Evolutionary conservation across 768 basidiomycete species (phyloP).

Genomic region (Termitomyces bulborhizus): DNA sequence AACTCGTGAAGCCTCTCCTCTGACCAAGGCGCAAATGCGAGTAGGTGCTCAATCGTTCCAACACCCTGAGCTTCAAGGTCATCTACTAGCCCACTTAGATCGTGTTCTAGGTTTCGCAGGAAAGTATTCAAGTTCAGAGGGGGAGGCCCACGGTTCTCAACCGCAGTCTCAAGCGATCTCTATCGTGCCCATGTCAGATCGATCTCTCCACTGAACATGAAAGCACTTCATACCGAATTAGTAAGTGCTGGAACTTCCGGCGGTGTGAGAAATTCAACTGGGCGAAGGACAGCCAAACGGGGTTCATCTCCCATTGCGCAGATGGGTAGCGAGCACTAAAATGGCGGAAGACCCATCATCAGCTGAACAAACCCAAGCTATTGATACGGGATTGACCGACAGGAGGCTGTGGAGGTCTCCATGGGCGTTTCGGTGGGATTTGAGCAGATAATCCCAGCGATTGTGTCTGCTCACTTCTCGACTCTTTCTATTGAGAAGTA

Average conservation of each 20-base stretch:
- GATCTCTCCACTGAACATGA: not conserved
- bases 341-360: not conserved
- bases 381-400: not conserved
- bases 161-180: not conserved
- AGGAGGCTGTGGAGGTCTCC: not conserved
- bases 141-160: not conserved
- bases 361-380: not conserved
- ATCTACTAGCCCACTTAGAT: not conserved
- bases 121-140: not conserved
- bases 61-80: not conserved
- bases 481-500: not conserved
- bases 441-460: not conserved
- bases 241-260: not conserved
- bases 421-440: not conserved
- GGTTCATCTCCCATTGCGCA: not conserved
- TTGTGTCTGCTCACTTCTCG: not conserved
- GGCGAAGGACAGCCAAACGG: not conserved
- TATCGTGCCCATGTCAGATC: not conserved
- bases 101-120: not conserved
- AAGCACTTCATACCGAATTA: not conserved
- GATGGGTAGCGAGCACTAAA: not conserved
- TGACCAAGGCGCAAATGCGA: constrained; percentile 1
- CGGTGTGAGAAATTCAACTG: not conserved
- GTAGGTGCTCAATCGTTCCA: not conserved
- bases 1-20: constrained; percentile 3